phyloP scores from a whole-genome alignment of 106 monocot genomes.

The Cymbidium sinense region DNA sequence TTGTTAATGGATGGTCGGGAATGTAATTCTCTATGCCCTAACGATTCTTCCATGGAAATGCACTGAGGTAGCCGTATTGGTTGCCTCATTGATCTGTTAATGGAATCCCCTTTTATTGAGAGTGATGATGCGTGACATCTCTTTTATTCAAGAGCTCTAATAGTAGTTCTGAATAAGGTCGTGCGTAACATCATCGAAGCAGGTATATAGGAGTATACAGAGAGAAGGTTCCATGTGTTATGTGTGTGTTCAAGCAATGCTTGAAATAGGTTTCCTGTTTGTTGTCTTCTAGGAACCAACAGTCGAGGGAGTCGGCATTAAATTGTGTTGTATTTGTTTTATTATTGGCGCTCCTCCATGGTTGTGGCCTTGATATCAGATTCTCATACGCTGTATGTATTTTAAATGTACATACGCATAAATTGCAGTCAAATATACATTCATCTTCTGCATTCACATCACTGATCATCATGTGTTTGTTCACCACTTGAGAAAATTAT shows the following conservation, averaged over 20 bases:
- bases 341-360: neutral
- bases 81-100: neutral
- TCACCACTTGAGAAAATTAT: no score
- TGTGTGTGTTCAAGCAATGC: neutral
- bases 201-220: neutral
- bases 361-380: neutral
- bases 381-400: neutral
- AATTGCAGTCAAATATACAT: no score
- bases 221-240: neutral
- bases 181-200: neutral
- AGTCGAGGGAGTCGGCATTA: neutral
- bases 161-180: neutral
- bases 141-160: neutral
- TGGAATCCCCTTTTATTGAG: neutral
- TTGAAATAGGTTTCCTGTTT: neutral
- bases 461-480: no score
- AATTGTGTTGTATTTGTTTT: neutral
- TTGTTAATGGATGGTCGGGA: slow-evolving; percentile 5
- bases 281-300: neutral
- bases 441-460: no score
- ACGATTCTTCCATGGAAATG: slow-evolving; percentile 55
- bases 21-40: slow-evolving; percentile 15
- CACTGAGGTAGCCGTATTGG: slow-evolving; percentile 11
- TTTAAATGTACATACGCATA: neutral
- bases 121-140: neutral